Evolutionary conservation across 2,329 filamentous ascomycete genomes (phyloP), one percentile per base, ranked within the genome.

Genomic region (Calonectria honghensis): DNA sequence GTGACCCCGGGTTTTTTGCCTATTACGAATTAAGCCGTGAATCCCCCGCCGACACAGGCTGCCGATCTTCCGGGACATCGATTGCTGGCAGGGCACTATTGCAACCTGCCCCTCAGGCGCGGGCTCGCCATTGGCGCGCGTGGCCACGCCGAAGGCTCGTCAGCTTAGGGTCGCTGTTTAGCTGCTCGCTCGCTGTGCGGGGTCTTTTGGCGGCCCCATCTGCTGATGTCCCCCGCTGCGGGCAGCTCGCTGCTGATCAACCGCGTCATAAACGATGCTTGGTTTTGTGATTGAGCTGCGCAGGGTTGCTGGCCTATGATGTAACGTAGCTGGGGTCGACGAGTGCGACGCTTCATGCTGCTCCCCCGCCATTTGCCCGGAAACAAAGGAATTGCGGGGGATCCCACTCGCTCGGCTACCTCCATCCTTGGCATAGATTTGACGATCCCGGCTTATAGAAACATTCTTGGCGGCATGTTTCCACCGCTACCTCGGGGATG

Each of bases 101-200:
- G 52, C 64, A 69, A 68, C 67, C n/a, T 64, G 48, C 57, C 65
- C 65, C 57, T 64, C 50, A 66, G 18, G 29, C 35, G 50, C 39
- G 39, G n/a, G n/a, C 16, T 50, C 54, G 63, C 54, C 13, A 73
- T 73, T 73, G 71, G 71, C 39, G 71, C 71, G 71, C 71, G 50
- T 73, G 57, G 71, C 14, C 37, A 54, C 24, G 16, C 51, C 35
- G 41, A 68, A 41, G n/a, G 64, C n/a, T 54, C 20, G 70, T 68
- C 24, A 63, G 64, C 64, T 35, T 61, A 59, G 61, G 50, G 57
- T 66, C 39, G n/a, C 41, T 31, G 48, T 32, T 31, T 52, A 6
- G 27, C 29, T 27, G 31, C 48, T 20, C 24, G n/a, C 5, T 67
- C 45, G 52, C 41, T 39, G 54, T 61, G 70, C 51, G 70, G 70